Base-by-base conservation (phyloP, 2,329 filamentous ascomycete genomes). In the Hortaea sp. region DNA sequence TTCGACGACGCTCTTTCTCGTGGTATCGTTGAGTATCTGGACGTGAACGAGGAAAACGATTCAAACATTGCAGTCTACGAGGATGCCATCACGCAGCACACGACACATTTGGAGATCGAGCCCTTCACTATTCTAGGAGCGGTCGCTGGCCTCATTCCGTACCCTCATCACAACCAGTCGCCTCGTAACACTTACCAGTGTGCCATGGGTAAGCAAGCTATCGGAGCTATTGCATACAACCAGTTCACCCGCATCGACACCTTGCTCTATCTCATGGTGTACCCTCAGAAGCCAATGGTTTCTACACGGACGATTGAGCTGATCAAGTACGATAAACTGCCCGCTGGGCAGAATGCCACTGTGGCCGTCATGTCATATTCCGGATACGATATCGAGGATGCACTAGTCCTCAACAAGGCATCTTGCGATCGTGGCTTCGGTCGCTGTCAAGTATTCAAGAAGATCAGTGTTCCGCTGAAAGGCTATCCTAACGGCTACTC, bases 131-230 rank as follows among this genome's bases (percentile, higher is more conserved):
- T 98, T 42, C 77, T 98, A 10, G 92, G 92, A 28, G 92, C 92
- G 41, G 92, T 98, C 28, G 92, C 92, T 35, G 92, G 92, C 39
- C 74, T 98, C 34, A 98, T 98, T 63, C 92, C 92, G 4, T 98
- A 97, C 62, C 92, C 92, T 6, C 92, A 98, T 65, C 92, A 98
- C 73, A 98, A 98, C 67, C 92, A 98, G 66, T 98, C 94, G 11
- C 92, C 92, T 7, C 79, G 92, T 75, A 98, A 98, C 64, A 98
- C 92, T 0, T 98, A 98, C 62, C 48, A 97, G 74, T 95, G 90
- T 70, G 92, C 92, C 69, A 98, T 98, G 92, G 92, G 92, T 78
- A 98, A 98, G 71, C 92, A 98, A 84, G 92, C 92, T 35, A 97
- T 98, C 64, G 92, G 92, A 31, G 89, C 90, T 31, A 97, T 98